Base-by-base conservation (phyloP, 1,139 yeast species). In the Eremothecium coryli region DNA sequence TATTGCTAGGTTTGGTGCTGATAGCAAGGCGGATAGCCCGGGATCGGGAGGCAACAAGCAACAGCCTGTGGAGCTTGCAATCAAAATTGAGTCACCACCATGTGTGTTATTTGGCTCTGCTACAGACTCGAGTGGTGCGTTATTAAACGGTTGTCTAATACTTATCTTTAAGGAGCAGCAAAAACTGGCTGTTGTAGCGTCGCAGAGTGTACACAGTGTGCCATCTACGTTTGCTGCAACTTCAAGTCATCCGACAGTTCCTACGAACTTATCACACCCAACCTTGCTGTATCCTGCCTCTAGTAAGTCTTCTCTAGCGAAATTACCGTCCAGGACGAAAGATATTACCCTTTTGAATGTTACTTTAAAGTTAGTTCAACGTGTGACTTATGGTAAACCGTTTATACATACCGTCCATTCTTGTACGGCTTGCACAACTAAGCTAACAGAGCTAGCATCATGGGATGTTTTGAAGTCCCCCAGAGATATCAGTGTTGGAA, bases 71-170 rank as follows among this genome's bases (percentile, higher is more conserved):
- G 64, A 68, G 35, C 61, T 88, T 18, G 57, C 74, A 1, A 69
- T 90, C 31, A 67, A 70, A 28, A 65, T 90, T 18, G 98, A 90
- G 54, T 79, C 93, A 1, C 97, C 98, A 1, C 98, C 99, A 0
- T 66, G 88, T 23, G 74, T 85, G 23, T 61, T 90, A 38, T 88
- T 81, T 52, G 98, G 98, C 0, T 61, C 69, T 2, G 82, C 90
- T 3, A 58, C 62, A 5, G 93, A 84, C 40, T 77, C 93, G 2
- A 70, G 93, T 0, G 98, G 99, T 1, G 82, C 95, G 2, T 68
- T 90, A 23, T 62, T 93, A 20, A 76, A 88, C 15, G 98, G 98
- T 0, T 64, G 84, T 12, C 23, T 32, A n/a, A 32, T 30, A n/a
- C 29, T 34, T 11, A 18, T 18, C 10, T 17, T 30, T 6, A 30